Percentiles rank a stretch among this genome's conserved stretches.
Conservation (phyloP, 2,329 filamentous ascomycete genomes). For the Phialophora verrucosa region DNA sequence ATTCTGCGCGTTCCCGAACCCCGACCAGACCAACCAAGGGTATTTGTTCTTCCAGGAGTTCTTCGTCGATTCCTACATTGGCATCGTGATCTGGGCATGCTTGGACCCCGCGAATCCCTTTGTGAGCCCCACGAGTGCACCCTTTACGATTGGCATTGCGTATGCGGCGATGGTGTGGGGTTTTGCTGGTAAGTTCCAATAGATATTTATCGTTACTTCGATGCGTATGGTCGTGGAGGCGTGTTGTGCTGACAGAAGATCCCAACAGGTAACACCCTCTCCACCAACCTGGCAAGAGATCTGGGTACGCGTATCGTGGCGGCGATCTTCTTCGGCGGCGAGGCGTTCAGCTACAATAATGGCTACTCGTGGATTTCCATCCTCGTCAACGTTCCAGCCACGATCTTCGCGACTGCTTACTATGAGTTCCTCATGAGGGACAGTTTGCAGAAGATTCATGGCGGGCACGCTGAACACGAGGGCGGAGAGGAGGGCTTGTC, state of each 20-base stretch:
- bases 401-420: slow-evolving; percentile 60
- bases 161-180: slow-evolving; percentile 63
- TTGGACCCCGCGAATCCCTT: slow-evolving; percentile 66
- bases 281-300: slow-evolving; percentile 64
- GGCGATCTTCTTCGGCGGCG: slow-evolving; percentile 62
- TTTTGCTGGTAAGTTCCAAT: slow-evolving; percentile 49
- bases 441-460: slow-evolving; percentile 57
- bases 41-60: slow-evolving; percentile 66
- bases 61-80: slow-evolving; percentile 63
- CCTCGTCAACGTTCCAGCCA: slow-evolving; percentile 63
- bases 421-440: slow-evolving; percentile 64
- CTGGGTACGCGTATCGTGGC: slow-evolving; percentile 65
- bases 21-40: slow-evolving; percentile 59
- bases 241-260: background rate
- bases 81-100: slow-evolving; percentile 63
- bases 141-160: slow-evolving; percentile 62
- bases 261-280: slow-evolving; percentile 55
- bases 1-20: slow-evolving; percentile 60
- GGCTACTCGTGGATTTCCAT: slow-evolving; percentile 61
- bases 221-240: background rate
- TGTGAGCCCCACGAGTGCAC: slow-evolving; percentile 54
- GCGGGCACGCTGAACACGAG: slow-evolving; percentile 58
- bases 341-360: slow-evolving; percentile 53
- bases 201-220: background rate
- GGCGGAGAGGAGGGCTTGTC: slow-evolving; percentile 58